A percentile compares a stretch with the other conserved stretches of the same genome.
Conservation (phyloP, 352 stramenopile species). For the Pythium coloratum region DNA sequence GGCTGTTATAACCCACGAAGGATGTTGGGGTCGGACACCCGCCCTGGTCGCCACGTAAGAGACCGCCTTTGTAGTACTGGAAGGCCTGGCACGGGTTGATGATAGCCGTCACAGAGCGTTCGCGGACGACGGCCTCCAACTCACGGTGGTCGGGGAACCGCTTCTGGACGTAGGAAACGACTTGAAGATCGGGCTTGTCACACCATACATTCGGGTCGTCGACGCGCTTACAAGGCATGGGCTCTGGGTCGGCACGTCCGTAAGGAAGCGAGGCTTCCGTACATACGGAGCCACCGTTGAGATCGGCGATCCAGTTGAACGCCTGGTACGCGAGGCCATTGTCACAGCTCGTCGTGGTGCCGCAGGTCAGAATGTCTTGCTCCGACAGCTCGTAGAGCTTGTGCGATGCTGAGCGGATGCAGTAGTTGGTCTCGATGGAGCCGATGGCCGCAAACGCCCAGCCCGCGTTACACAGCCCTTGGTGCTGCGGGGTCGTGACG, state of each 20-base stretch:
- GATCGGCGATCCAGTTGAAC: conserved; percentile 7
- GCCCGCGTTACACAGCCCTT: conserved; percentile 17
- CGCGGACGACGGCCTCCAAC: conserved; percentile 4
- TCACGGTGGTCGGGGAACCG: conserved; percentile 12
- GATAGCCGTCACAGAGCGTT: conserved; percentile 14
- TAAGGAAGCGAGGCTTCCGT: conserved; percentile 21
- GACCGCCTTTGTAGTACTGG: conserved; percentile 15
- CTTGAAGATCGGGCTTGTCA: conserved; percentile 5
- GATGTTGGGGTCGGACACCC: background rate
- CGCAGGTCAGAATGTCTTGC: conserved; percentile 24
- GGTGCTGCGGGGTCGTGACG: conserved; percentile 15
- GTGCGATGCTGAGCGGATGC: conserved; percentile 6
- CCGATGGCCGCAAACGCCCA: conserved; percentile 19
- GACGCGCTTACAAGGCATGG: background rate
- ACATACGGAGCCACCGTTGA: conserved; percentile 21
- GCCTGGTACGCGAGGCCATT: background rate
- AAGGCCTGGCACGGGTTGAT: conserved; percentile 8
- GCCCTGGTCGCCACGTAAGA: conserved; percentile 10
- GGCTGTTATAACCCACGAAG: background rate
- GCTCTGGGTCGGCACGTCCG: background rate
- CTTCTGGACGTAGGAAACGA: conserved; percentile 8
- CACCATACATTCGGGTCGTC: background rate
- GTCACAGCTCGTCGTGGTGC: background rate
- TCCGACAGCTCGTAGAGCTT: conserved; percentile 23
- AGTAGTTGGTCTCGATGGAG: conserved; percentile 23